Conservation (phyloP, 1,284 basidiomycete genomes). For the Rhodotorula glutinis region DNA sequence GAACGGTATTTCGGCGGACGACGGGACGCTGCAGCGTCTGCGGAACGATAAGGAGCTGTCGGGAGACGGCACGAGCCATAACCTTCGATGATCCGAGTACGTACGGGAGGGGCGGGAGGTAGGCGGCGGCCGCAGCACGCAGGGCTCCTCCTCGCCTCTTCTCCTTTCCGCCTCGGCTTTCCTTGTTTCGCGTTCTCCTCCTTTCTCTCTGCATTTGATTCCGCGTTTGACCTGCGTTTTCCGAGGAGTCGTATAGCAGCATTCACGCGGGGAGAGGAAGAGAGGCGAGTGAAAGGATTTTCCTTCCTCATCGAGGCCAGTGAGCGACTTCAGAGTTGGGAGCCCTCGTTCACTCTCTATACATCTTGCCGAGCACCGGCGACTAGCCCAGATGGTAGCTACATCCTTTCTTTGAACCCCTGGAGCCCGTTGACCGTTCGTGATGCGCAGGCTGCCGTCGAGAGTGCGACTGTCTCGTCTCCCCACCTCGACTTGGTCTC, state of each 20-base stretch:
- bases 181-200: not conserved
- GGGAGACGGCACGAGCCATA: not conserved
- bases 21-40: conserved; percentile 8
- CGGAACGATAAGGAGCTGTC: not conserved
- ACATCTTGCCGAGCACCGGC: too few species aligned
- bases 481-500: conserved; percentile 72
- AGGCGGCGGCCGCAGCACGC: not conserved
- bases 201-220: not conserved
- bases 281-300: too few species aligned
- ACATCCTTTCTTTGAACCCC: too few species aligned
- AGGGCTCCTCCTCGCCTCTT: not conserved
- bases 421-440: too few species aligned
- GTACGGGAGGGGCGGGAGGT: not conserved
- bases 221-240: too few species aligned
- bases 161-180: not conserved
- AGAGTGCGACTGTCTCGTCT: conserved; percentile 55
- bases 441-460: not conserved
- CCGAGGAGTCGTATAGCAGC: too few species aligned
- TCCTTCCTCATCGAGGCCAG: too few species aligned
- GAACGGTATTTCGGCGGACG: conserved; percentile 8
- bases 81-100: not conserved
- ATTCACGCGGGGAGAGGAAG: too few species aligned
- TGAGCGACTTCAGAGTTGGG: too few species aligned
- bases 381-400: too few species aligned
- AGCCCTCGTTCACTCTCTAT: too few species aligned